phyloP scores from a whole-genome alignment of 1,284 basidiomycete species.

The Moniliella sp. region DNA sequence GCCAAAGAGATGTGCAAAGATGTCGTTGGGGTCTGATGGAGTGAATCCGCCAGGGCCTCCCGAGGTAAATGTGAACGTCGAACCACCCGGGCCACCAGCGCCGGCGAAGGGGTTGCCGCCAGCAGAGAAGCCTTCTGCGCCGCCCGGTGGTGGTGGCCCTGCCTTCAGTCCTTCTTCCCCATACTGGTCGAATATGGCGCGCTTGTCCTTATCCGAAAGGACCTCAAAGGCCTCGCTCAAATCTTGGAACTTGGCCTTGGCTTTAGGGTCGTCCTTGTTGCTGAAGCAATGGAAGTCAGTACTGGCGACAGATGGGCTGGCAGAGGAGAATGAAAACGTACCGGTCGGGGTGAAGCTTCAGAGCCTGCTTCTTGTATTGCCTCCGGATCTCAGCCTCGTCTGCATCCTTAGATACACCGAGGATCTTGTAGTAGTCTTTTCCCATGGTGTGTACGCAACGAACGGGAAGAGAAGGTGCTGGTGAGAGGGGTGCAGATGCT shows the following conservation, averaged over 20 bases:
- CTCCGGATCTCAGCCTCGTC: slow-evolving; percentile 30
- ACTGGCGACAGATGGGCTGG: too few relatives aligned
- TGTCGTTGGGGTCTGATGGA: slow-evolving; percentile 57
- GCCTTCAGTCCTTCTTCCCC: slow-evolving; percentile 83
- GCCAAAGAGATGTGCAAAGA: slow-evolving; percentile 52
- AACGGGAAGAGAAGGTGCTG: too few relatives aligned
- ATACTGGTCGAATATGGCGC: slow-evolving; percentile 75
- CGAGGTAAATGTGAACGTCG: not conserved
- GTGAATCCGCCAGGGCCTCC: slow-evolving; percentile 22
- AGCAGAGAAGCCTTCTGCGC: slow-evolving; percentile 17
- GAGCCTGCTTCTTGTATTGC: slow-evolving; percentile 38
- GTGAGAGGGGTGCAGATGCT: too few relatives aligned
- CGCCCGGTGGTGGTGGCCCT: slow-evolving; percentile 31
- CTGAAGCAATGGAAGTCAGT: too few relatives aligned
- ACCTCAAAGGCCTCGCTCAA: slow-evolving; percentile 94
- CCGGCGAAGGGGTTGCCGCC: slow-evolving; percentile 1
- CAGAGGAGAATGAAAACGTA: too few relatives aligned
- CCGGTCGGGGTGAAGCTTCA: slow-evolving; percentile 80
- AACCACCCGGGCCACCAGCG: not conserved
- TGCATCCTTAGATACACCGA: slow-evolving; percentile 25
- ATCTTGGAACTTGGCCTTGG: slow-evolving; percentile 80
- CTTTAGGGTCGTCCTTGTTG: slow-evolving; percentile 51
- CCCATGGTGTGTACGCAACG: too few relatives aligned
- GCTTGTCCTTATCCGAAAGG: slow-evolving; percentile 75
- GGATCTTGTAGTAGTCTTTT: slow-evolving; percentile 48